Percentiles rank a stretch among this genome's conserved stretches.
These are phyloP conservation scores for Claviceps lovelessii DNA, from an alignment of 2,329 filamentous ascomycete genomes.

Conservation along the genomic window DNA sequence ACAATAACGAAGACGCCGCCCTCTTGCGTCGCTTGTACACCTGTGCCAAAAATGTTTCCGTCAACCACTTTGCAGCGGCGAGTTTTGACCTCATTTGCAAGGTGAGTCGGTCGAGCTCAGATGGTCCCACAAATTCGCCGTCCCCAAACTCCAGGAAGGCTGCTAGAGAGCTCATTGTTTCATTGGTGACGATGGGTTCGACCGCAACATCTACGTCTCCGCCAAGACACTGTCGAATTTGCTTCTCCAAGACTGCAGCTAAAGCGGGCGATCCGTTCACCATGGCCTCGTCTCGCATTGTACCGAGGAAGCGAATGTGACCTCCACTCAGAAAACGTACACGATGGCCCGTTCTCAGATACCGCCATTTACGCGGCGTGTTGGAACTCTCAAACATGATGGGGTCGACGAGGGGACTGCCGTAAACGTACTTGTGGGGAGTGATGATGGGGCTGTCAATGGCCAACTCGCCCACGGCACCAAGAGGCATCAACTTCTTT, in stretches of 20 bases:
- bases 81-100: slow-evolving; percentile 27
- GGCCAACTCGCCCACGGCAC: slow-evolving; percentile 43
- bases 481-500: slow-evolving; percentile 36
- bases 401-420: slow-evolving; percentile 15
- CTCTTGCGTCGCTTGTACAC: slow-evolving; percentile 6
- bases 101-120: slow-evolving; percentile 25
- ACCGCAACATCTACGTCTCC: slow-evolving; percentile 33
- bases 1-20: slow-evolving; percentile 18
- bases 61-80: slow-evolving; percentile 28
- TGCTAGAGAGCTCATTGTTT: slow-evolving; percentile 27
- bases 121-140: slow-evolving; percentile 21
- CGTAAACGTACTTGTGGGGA: slow-evolving; percentile 21
- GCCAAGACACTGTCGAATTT: slow-evolving; percentile 32
- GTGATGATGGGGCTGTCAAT: slow-evolving; percentile 35
- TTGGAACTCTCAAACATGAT: slow-evolving; percentile 7
- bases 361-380: slow-evolving; percentile 19
- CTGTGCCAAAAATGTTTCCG: slow-evolving; percentile 26
- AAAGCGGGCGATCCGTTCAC: slow-evolving; percentile 26
- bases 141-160: slow-evolving; percentile 37
- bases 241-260: slow-evolving; percentile 31
- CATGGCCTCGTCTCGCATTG: slow-evolving; percentile 26
- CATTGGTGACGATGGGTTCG: slow-evolving; percentile 31
- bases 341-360: slow-evolving; percentile 36
- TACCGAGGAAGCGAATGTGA: slow-evolving; percentile 32
- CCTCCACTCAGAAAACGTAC: slow-evolving; percentile 35